Evolutionary conservation across 2,329 filamentous ascomycete genomes (phyloP).

Genomic region (Diaporthe aspalathi): DNA sequence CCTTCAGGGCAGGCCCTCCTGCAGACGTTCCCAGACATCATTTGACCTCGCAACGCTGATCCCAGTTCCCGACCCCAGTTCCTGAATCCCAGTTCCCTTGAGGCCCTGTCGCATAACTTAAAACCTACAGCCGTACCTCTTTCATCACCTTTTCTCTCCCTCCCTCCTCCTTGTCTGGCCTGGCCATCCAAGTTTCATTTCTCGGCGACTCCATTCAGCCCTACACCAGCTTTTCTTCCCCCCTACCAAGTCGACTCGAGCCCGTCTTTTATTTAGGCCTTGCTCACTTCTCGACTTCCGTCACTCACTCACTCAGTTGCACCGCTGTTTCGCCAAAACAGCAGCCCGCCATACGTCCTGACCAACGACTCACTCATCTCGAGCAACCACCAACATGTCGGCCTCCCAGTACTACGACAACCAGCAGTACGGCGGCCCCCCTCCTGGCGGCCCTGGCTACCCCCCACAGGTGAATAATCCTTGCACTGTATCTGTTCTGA

Average conservation of each 20-base stretch:
- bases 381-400: constrained; percentile 46
- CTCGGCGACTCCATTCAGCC: constrained; percentile 29
- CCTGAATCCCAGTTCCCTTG: constrained; percentile 24
- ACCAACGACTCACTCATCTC: neutral
- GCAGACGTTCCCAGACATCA: constrained; percentile 21
- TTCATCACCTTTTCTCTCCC: constrained; percentile 10
- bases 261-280: neutral
- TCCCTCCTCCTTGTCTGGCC: constrained; percentile 28
- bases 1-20: too few species aligned
- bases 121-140: constrained; percentile 28
- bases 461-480: constrained; percentile 53
- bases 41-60: constrained; percentile 24
- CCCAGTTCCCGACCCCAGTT: too few species aligned
- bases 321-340: neutral
- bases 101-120: constrained; percentile 30
- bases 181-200: constrained; percentile 29
- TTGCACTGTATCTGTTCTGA: constrained; percentile 10
- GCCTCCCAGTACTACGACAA: constrained; percentile 45
- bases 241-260: constrained; percentile 32
- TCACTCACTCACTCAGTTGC: constrained; percentile 33
- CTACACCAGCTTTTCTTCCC: neutral
- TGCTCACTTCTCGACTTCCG: constrained; percentile 20
- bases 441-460: constrained; percentile 54
- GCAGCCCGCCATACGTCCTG: neutral
- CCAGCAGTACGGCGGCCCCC: constrained; percentile 50